Base-by-base conservation (phyloP, 2,329 filamentous ascomycete genomes). In the Dothistroma pini region DNA sequence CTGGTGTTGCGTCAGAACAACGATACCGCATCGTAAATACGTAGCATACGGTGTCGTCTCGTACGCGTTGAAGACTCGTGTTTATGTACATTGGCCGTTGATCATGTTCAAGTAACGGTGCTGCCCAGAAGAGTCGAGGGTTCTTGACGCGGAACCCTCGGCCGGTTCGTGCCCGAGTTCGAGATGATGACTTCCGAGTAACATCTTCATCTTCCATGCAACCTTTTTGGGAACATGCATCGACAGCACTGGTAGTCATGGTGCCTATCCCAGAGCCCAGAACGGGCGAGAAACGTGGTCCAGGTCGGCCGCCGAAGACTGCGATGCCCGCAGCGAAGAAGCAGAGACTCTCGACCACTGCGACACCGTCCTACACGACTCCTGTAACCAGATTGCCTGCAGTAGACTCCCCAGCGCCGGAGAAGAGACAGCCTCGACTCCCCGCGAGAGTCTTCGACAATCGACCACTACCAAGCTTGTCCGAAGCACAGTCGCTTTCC, bases 391-490 rank as follows among this genome's bases (percentile, higher is more conserved):
- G 41, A 31, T 63, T 66, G n/a, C 63, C 67, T 11, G 58, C 63
- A n/a, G 57, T 50, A 8, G 54, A 58, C 29, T 66, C 65, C 14
- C 64, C 65, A 12, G 64, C 60, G 19, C 66, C 65, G 14, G 67
- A 68, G 29, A 64, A 61, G 53, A 67, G 65, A 77, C 58, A 59
- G 19, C 57, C 60, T 71, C 65, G 66, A 14, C 58, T 93, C 58
- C 89, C 89, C 29, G 85, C 81, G 63, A 85, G 84, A 51, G 77
- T 92, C 38, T 78, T 83, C 67, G 76, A 87, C 1, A 86, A 86
- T 54, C 85, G 88, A 69, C 86, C 89, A 16, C 77, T 93, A 34
- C 90, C 90, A 2, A 90, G 87, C 0, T 82, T 92, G 14, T 83
- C 87, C 66, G 81, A 84, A 54, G 80, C 86, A 16, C 90, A 95